Evolutionary conservation across 768 basidiomycete genomes (phyloP).

Genomic region (Porpolomopsis calyptriformis): DNA sequence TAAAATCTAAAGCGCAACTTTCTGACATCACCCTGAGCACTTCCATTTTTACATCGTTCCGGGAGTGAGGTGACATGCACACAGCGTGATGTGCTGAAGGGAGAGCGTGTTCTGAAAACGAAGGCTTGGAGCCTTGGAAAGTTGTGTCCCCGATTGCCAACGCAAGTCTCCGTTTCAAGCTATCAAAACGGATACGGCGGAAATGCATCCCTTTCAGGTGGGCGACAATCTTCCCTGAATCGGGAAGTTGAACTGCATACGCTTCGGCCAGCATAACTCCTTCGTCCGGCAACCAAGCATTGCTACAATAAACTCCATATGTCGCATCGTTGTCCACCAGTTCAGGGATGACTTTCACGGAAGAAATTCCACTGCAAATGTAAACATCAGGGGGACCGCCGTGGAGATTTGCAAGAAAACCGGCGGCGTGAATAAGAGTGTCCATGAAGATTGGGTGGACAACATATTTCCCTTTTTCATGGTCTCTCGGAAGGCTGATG

Average conservation of each 20-base stretch:
- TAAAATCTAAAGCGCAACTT: conserved; percentile 29
- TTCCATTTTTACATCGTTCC: conserved; percentile 17
- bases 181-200: conserved; percentile 40
- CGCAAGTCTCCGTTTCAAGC: conserved; percentile 37
- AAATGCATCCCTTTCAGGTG: conserved; percentile 49
- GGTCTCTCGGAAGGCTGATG: conserved; percentile 29
- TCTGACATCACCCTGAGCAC: conserved; percentile 31
- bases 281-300: conserved; percentile 32
- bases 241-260: conserved; percentile 33
- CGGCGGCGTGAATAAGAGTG: conserved; percentile 56
- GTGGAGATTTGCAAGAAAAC: conserved; percentile 56
- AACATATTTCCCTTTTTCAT: conserved; percentile 26
- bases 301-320: conserved; percentile 45
- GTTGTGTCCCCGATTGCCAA: conserved; percentile 14
- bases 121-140: background rate
- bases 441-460: conserved; percentile 54
- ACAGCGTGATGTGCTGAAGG: background rate
- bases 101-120: background rate
- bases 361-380: conserved; percentile 49
- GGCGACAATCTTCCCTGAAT: conserved; percentile 37
- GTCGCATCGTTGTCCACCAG: conserved; percentile 28
- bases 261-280: conserved; percentile 41
- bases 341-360: conserved; percentile 36
- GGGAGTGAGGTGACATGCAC: background rate
- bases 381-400: conserved; percentile 42